A percentile compares a stretch with the other conserved stretches of the same genome.
Evolutionary conservation across 192 early-diverging fungal genomes (phyloP).

Genomic region (Phlyctochytrium arcticum): DNA sequence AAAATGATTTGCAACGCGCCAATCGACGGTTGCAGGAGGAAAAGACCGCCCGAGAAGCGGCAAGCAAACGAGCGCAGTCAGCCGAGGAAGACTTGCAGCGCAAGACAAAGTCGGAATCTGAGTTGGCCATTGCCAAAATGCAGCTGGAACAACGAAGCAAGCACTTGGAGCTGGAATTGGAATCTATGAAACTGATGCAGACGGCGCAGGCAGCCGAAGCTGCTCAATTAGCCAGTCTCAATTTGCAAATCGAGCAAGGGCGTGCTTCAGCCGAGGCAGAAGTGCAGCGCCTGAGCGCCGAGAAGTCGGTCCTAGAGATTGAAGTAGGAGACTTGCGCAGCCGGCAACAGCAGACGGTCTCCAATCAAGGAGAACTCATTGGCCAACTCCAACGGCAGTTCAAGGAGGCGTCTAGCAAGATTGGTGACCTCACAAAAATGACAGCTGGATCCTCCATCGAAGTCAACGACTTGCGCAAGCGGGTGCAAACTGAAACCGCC

Average conservation of each 20-base stretch:
- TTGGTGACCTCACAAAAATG: slow-evolving; percentile 21
- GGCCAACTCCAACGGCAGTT: not conserved
- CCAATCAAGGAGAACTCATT: slow-evolving; percentile 13
- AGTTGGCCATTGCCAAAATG: too few species aligned
- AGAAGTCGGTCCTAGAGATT: slow-evolving; percentile 9
- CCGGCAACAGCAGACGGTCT: not conserved
- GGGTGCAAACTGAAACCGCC: slow-evolving; percentile 15
- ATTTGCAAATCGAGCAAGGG: not conserved
- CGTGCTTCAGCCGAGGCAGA: not conserved
- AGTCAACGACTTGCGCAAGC: slow-evolving; percentile 17
- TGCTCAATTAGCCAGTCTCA: not conserved
- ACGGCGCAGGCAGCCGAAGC: not conserved
- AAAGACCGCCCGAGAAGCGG: not conserved
- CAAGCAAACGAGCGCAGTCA: not conserved
- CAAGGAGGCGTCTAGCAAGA: not conserved
- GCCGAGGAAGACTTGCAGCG: not conserved
- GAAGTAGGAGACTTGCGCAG: slow-evolving; percentile 4
- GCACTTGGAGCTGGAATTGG: not conserved
- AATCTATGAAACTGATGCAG: not conserved
- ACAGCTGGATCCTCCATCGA: slow-evolving; percentile 29
- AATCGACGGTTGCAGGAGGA: slow-evolving; percentile 1
- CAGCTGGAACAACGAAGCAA: not conserved
- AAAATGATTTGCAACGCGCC: not conserved
- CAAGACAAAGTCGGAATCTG: not conserved
- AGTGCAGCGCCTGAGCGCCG: not conserved